Evolutionary conservation across 2,329 filamentous ascomycete species (phyloP), one percentile per base, ranked within the genome.

Genomic region (Colletotrichum spaethianum): DNA sequence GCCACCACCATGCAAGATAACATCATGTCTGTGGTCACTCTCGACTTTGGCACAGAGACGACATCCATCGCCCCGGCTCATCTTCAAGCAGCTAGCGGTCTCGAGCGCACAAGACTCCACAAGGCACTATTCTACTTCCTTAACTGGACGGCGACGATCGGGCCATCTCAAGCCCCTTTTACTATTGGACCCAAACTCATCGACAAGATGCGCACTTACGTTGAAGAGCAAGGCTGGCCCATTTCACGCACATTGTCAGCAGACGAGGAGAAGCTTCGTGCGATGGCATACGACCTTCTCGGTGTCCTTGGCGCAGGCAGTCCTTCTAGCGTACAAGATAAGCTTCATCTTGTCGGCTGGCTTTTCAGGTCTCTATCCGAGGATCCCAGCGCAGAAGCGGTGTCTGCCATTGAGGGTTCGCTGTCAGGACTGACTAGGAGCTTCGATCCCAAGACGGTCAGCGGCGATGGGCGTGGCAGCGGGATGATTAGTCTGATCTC

Each of bases 261-360:
- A 14, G 90, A 92, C 59, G 63, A 70, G n/a, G 66, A 73, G 33
- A 52, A 57, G 4, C 85, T 98, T 53, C 91, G 96, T 50, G 92
- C 92, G 7, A 92, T 93, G 78, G 95, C 93, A 1, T 98, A 98
- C 80, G 96, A 98, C 80, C 95, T 94, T 0, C 94, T 98, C 48
- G 96, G 96, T 0, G 88, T 96, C 18, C 82, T 98, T 31, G 91
- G 93, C 66, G 90, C 91, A 74, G 90, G 89, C 4, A 89, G 92
- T 4, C 82, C 87, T 3, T 88, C 90, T 75, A 83, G 91, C 4
- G 77, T 90, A 16, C 82, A 82, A 48, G 85, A 87, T 86, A 77
- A 90, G 86, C 67, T 88, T 40, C 74, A 84, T 90, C 61, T 90
- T 90, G 75, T 89, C 0, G 70, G 88, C 62, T 98, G 94, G 93